A percentile compares a stretch with the other conserved stretches of the same genome.
phyloP scores from a whole-genome alignment of 306 rosid species.

The Malus sieversii region DNA sequence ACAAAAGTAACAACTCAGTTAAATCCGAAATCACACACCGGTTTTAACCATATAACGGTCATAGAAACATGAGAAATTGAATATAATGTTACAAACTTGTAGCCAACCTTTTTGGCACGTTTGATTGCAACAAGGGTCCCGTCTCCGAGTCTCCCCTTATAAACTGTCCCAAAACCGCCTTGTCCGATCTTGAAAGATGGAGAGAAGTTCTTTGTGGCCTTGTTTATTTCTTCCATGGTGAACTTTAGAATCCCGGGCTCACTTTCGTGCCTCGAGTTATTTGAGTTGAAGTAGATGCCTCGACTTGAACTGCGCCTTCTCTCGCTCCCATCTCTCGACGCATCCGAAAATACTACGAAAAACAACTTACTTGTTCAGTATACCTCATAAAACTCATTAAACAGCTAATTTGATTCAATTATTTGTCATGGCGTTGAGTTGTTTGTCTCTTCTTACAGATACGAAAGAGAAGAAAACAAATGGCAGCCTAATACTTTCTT shows the following conservation, averaged over 20 bases:
- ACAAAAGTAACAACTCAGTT: conserved; percentile 8
- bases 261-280: conserved; percentile 31
- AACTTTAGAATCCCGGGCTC: conserved; percentile 53
- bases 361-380: conserved; percentile 11
- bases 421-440: not conserved
- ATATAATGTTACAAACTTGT: not conserved
- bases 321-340: conserved; percentile 36
- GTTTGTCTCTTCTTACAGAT: not conserved
- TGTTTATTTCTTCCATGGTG: conserved; percentile 60
- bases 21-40: not conserved
- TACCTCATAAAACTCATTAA: conserved; percentile 1
- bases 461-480: not conserved
- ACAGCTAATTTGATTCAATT: not conserved
- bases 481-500: not conserved
- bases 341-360: conserved; percentile 41
- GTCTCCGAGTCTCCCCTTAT: conserved; percentile 62
- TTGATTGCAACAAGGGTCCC: conserved; percentile 76
- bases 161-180: conserved; percentile 94
- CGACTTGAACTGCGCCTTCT: conserved; percentile 38
- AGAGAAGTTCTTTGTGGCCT: conserved; percentile 76
- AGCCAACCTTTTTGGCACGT: conserved; percentile 87
- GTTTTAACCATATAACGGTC: not conserved
- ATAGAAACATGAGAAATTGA: not conserved
- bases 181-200: conserved; percentile 80
- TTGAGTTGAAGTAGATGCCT: conserved; percentile 24